These are phyloP conservation scores for Suhomyces sp. DNA, from an alignment of 805 yeast genomes.

Conservation along the genomic window DNA sequence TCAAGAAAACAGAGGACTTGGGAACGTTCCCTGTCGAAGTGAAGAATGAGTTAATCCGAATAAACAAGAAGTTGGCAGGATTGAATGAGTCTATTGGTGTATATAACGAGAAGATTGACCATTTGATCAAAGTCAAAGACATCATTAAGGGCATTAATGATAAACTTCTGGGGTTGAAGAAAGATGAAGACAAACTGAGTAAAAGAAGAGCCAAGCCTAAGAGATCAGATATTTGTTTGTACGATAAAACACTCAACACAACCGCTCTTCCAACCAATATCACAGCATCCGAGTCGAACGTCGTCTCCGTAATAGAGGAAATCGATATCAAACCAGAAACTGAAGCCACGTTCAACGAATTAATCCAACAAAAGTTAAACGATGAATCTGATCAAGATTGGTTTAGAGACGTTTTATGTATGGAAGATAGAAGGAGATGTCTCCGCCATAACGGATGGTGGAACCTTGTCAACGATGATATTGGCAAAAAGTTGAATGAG, in stretches of 20 bases:
- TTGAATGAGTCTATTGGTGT: slow-evolving; percentile 14
- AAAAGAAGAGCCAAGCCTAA: slow-evolving; percentile 24
- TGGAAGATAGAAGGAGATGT: slow-evolving; percentile 57
- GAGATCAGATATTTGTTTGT: slow-evolving; percentile 56
- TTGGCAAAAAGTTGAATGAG: slow-evolving; percentile 29
- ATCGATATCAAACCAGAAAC: neutral
- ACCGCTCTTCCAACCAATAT: neutral
- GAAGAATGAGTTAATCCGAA: slow-evolving; percentile 16
- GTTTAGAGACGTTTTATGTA: slow-evolving; percentile 36
- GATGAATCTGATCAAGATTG: slow-evolving; percentile 15
- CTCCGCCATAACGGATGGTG: slow-evolving; percentile 54
- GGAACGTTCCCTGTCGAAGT: slow-evolving; percentile 20
- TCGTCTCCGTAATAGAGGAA: slow-evolving; percentile 1
- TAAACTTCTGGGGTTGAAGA: slow-evolving; percentile 13
- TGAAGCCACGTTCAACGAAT: slow-evolving; percentile 4
- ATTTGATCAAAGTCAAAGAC: slow-evolving; percentile 34
- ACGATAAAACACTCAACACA: slow-evolving; percentile 30
- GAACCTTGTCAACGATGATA: slow-evolving; percentile 34
- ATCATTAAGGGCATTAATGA: slow-evolving; percentile 40
- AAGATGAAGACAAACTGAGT: slow-evolving; percentile 11
- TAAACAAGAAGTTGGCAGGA: slow-evolving; percentile 17
- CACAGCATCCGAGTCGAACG: neutral
- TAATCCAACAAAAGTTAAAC: slow-evolving; percentile 5
- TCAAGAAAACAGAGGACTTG: slow-evolving; percentile 15
- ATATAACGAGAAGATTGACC: slow-evolving; percentile 16